Evolutionary conservation across 2,329 filamentous ascomycete genomes (phyloP), one percentile per base, ranked within the genome.

Genomic region (Alternaria brassicae): DNA sequence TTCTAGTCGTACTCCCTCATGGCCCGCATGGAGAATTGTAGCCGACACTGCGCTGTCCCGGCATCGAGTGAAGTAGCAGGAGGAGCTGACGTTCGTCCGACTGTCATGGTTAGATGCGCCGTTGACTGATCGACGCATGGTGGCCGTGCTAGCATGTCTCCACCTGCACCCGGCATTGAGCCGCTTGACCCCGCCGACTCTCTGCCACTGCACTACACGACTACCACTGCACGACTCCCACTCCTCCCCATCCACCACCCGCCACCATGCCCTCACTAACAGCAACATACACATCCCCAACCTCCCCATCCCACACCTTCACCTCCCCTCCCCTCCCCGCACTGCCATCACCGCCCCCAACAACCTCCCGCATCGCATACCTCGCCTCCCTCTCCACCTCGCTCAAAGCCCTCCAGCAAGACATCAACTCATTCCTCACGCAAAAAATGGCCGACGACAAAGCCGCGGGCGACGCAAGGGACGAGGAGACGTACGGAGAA

Each of bases 401-500:
- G n/a, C 81, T 87, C 28, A 73, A 79, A 1, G 74, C 81, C 8
- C 79, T 90, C n/a, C 91, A 93, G 73, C 83, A 83, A 56, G 80
- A 83, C 50, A 81, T 93, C 74, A 94, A 94, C 78, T 81, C 79
- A 63, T 88, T 91, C 73, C 82, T 94, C 59, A 93, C 91, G 5
- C 75, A 81, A 52, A 86, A 88, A 57, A 93, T 93, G 91, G 89
- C 89, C 36, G 84, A 90, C 61, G 90, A 93, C 73, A 90, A 89
- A 72, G 71, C 58, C 48, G 71, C 58, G 23, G 76, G 79, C 49
- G 76, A 78, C 55, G 74, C 77, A 54, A 77, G 75, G 54, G 78
- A 80, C 30, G 91, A 92, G 72, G 87, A 91, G 70, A 90, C 93
- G 73, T 96, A 97, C 74, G 93, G 92, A 47, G 93, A 96, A 77